A percentile compares a stretch with the other conserved stretches of the same genome.
Conservation (phyloP, 257 asterid genomes). For the Gentiana straminea region DNA sequence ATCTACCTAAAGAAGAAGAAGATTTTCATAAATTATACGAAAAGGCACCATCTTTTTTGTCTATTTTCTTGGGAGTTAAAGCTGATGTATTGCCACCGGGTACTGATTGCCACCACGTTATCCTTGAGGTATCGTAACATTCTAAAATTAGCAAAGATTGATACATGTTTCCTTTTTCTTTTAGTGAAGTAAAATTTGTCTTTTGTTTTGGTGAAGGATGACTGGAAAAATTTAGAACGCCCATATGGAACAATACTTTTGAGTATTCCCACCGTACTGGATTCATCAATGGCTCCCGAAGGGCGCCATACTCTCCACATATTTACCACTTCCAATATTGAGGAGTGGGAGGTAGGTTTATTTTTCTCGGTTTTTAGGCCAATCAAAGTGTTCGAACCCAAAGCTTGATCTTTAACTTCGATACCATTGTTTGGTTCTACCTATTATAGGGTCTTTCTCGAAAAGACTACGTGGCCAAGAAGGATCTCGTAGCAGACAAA, state of each 20-base stretch:
- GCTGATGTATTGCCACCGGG: slow-evolving; percentile 78
- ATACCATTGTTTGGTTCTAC: slow-evolving; percentile 7
- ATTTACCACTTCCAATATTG: slow-evolving; percentile 81
- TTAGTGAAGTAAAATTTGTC: slow-evolving; percentile 10
- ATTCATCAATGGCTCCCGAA: slow-evolving; percentile 81
- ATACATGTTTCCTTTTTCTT: background rate
- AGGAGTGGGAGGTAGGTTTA: slow-evolving; percentile 82
- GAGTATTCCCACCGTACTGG: slow-evolving; percentile 97
- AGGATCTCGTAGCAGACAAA: slow-evolving; percentile 68
- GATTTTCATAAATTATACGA: slow-evolving; percentile 76
- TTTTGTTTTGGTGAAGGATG: slow-evolving; percentile 39
- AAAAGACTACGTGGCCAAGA: slow-evolving; percentile 70
- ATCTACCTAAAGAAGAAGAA: slow-evolving; percentile 83
- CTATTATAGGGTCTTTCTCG: slow-evolving; percentile 59
- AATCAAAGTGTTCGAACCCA: background rate
- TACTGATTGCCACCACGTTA: slow-evolving; percentile 92
- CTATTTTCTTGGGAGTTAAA: slow-evolving; percentile 88
- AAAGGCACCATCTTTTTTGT: slow-evolving; percentile 97
- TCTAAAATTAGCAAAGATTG: slow-evolving; percentile 1
- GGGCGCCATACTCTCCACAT: slow-evolving; percentile 94
- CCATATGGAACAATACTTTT: slow-evolving; percentile 89
- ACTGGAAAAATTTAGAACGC: slow-evolving; percentile 65
- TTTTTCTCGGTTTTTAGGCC: background rate
- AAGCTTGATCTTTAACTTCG: background rate
- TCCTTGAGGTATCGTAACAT: slow-evolving; percentile 56